Evolutionary conservation across 2,329 filamentous ascomycete species (phyloP).

Genomic region (Fusarium kyushuense): DNA sequence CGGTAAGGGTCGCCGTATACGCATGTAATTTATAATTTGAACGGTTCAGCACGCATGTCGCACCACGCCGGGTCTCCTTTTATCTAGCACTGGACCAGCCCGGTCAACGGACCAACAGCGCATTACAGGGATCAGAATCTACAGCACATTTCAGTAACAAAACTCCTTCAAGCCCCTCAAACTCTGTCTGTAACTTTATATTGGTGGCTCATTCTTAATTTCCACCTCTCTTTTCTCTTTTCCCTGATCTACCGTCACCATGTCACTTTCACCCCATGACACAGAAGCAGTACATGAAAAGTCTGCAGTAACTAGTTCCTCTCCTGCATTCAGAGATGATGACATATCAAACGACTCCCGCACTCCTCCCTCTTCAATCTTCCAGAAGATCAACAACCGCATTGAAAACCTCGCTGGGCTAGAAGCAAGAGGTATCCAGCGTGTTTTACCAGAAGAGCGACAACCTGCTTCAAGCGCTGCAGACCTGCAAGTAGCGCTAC

Average conservation of each 20-base stretch:
- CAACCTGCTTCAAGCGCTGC: constrained; percentile 49
- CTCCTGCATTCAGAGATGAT: constrained; percentile 17
- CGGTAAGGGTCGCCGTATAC: too few species aligned
- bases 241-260: neutral
- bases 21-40: neutral
- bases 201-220: constrained; percentile 5
- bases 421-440: constrained; percentile 56
- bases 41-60: neutral
- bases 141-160: neutral
- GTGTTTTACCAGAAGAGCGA: constrained; percentile 54
- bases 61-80: neutral
- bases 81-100: neutral
- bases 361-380: constrained; percentile 3
- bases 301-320: constrained; percentile 22
- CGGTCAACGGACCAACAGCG: neutral
- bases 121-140: neutral
- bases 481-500: constrained; percentile 56
- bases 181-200: neutral
- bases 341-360: constrained; percentile 12
- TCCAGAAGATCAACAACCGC: constrained; percentile 36
- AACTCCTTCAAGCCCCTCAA: neutral
- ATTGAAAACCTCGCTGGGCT: constrained; percentile 51
- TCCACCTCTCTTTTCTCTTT: neutral
- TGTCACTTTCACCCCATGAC: constrained; percentile 15
- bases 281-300: constrained; percentile 35